Evolutionary conservation across 768 basidiomycete species (phyloP).

Genomic region (Russula abietina): DNA sequence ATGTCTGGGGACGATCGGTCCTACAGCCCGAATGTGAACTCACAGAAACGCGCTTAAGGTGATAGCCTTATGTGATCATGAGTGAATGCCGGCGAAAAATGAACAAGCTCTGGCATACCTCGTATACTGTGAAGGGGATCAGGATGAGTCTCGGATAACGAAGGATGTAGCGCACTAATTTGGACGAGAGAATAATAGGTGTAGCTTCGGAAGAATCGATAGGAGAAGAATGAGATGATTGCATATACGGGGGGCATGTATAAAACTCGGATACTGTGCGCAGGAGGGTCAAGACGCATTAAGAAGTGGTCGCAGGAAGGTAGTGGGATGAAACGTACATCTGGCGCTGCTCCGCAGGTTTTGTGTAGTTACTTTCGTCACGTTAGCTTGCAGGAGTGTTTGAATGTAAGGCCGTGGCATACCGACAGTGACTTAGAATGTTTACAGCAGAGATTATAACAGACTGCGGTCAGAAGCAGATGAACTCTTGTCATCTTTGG

Average conservation of each 20-base stretch:
- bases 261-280: slow-evolving; percentile 58
- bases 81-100: neutral
- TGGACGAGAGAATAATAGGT: slow-evolving; percentile 54
- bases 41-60: slow-evolving; percentile 85
- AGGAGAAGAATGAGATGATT: slow-evolving; percentile 80
- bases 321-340: slow-evolving; percentile 41
- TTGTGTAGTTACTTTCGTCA: slow-evolving; percentile 59
- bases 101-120: slow-evolving; percentile 37
- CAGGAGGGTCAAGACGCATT: neutral
- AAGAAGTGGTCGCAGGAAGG: neutral
- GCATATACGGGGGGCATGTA: slow-evolving; percentile 84
- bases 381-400: neutral
- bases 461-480: slow-evolving; percentile 38
- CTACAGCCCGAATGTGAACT: slow-evolving; percentile 27
- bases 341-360: slow-evolving; percentile 70
- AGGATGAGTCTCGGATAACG: slow-evolving; percentile 24
- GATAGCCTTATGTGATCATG: slow-evolving; percentile 46
- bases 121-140: slow-evolving; percentile 47
- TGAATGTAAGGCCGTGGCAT: slow-evolving; percentile 25
- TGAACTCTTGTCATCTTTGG: neutral
- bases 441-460: slow-evolving; percentile 52
- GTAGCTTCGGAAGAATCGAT: slow-evolving; percentile 75
- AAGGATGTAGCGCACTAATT: slow-evolving; percentile 36
- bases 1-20: neutral
- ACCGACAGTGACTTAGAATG: slow-evolving; percentile 61